Evolutionary conservation across 352 stramenopile species (phyloP).

Genomic region (Phytopythium kandeliae): DNA sequence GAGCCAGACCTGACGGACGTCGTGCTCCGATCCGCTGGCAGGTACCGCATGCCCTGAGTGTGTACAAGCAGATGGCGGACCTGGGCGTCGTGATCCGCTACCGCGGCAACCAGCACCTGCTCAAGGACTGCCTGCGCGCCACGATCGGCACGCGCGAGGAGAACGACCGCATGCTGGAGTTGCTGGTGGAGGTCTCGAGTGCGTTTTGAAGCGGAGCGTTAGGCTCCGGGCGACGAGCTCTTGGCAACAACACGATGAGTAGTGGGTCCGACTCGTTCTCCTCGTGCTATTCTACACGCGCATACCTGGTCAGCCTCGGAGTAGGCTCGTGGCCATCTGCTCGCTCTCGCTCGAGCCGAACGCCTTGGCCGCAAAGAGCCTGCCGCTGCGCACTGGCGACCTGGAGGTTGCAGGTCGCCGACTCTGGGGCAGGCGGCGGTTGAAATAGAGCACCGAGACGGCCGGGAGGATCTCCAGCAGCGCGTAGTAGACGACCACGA

Average conservation of each 20-base stretch:
- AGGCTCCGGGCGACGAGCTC: neutral
- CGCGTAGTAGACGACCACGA: conserved; percentile 78
- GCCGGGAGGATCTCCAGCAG: conserved; percentile 76
- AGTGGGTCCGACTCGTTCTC: too few relatives aligned
- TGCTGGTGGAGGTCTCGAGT: conserved; percentile 64
- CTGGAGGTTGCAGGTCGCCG: conserved; percentile 25
- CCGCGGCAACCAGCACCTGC: conserved; percentile 95
- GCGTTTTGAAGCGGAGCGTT: conserved; percentile 24
- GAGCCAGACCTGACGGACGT: neutral
- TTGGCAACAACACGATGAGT: neutral
- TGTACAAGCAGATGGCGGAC: conserved; percentile 94
- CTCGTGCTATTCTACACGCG: too few relatives aligned
- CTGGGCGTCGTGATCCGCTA: conserved; percentile 95
- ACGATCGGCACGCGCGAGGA: conserved; percentile 93
- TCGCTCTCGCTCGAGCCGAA: conserved; percentile 13
- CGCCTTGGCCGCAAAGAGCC: conserved; percentile 48
- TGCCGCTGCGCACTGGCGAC: conserved; percentile 30
- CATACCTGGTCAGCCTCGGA: conserved; percentile 10
- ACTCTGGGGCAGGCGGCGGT: conserved; percentile 59
- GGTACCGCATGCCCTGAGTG: conserved; percentile 82
- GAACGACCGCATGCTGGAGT: conserved; percentile 91
- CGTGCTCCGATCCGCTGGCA: conserved; percentile 10
- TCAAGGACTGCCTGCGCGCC: conserved; percentile 92
- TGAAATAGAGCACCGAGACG: conserved; percentile 79
- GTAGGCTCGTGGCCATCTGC: conserved; percentile 23